phyloP scores from a whole-genome alignment of 441 rosid species.

The Melastoma candidum region DNA sequence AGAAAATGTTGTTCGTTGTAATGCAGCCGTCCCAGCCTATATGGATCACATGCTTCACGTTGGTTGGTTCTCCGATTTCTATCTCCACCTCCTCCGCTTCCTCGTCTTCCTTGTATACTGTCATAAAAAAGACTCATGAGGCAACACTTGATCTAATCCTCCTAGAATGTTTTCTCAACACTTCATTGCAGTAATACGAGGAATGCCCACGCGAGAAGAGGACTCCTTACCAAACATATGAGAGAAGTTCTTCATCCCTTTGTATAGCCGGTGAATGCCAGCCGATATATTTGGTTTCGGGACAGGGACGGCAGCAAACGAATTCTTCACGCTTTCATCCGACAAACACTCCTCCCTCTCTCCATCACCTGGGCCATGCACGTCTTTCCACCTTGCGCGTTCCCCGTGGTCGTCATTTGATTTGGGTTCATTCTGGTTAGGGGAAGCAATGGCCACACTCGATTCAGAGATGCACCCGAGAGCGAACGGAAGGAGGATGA shows the following conservation, averaged over 20 bases:
- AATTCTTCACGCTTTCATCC: slow-evolving; percentile 40
- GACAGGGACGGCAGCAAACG: slow-evolving; percentile 25
- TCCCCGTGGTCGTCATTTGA: slow-evolving; percentile 9
- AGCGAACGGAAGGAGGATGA: slow-evolving; percentile 85
- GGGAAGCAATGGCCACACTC: slow-evolving; percentile 56
- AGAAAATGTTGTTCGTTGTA: slow-evolving; percentile 20
- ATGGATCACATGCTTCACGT: slow-evolving; percentile 90
- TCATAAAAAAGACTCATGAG: neutral
- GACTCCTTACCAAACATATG: slow-evolving; percentile 52
- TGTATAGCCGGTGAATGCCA: slow-evolving; percentile 53
- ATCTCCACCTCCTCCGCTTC: slow-evolving; percentile 35
- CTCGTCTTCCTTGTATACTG: slow-evolving; percentile 58
- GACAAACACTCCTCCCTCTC: slow-evolving; percentile 39
- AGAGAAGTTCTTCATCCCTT: slow-evolving; percentile 57
- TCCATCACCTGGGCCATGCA: slow-evolving; percentile 25
- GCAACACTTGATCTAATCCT: too few relatives aligned
- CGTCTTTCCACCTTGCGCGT: slow-evolving; percentile 24
- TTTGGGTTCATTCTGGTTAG: slow-evolving; percentile 20
- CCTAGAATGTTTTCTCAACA: too few relatives aligned
- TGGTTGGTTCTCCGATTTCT: slow-evolving; percentile 82
- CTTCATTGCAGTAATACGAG: too few relatives aligned
- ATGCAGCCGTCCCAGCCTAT: slow-evolving; percentile 64
- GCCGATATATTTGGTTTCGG: slow-evolving; percentile 63
- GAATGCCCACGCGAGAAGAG: neutral
- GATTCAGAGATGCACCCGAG: slow-evolving; percentile 86